Conservation (phyloP, 192 early-diverging fungal genomes). For the Coemansia sp. region DNA sequence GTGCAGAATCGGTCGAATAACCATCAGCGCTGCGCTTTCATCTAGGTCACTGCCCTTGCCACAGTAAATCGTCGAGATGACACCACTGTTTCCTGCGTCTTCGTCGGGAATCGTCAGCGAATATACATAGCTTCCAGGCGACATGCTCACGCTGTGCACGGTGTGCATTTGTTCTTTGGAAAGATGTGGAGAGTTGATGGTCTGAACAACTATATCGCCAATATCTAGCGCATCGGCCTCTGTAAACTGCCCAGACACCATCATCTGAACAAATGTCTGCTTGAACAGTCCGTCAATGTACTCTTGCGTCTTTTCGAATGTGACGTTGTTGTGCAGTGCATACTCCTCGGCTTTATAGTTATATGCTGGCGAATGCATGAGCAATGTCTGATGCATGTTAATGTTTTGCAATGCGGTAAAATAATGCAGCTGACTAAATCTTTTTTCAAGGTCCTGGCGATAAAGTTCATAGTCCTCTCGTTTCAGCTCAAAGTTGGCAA, state of each 20-base stretch:
- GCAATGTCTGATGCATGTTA: neutral
- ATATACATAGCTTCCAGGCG: conserved; percentile 29
- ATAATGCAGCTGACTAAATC: neutral
- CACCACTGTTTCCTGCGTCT: conserved; percentile 77
- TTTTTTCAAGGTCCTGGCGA: neutral
- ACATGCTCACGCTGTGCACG: conserved; percentile 4
- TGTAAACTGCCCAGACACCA: conserved; percentile 78
- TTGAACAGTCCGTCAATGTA: conserved; percentile 70
- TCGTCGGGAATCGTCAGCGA: conserved; percentile 53
- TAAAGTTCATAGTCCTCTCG: neutral
- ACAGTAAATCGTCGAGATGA: conserved; percentile 73
- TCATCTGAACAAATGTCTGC: conserved; percentile 69
- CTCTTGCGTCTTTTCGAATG: conserved; percentile 62
- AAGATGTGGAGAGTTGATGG: conserved; percentile 58
- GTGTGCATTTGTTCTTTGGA: conserved; percentile 13
- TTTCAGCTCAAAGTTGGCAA: conserved; percentile 16
- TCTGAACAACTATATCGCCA: conserved; percentile 53
- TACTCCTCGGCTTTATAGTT: neutral
- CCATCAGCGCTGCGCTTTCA: conserved; percentile 56
- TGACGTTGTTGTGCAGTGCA: conserved; percentile 61
- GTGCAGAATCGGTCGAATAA: conserved; percentile 71
- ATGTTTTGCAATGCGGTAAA: neutral
- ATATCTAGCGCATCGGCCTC: conserved; percentile 62
- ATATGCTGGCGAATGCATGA: neutral
- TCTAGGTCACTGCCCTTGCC: conserved; percentile 62